Evolutionary conservation across 1,284 basidiomycete species (phyloP).

Genomic region (Moesziomyces sp.): DNA sequence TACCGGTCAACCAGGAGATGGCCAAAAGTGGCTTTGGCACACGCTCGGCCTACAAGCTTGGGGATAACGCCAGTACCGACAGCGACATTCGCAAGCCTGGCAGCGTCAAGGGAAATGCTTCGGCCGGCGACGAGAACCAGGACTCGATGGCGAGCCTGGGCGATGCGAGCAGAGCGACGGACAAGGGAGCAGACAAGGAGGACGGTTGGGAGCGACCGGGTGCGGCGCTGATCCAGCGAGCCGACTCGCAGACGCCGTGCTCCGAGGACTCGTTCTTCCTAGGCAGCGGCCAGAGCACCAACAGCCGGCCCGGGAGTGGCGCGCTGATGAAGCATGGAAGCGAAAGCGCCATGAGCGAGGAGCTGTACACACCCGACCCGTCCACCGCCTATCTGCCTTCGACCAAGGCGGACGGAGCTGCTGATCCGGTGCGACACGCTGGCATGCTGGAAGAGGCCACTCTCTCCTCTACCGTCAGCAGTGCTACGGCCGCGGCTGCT

Average conservation of each 20-base stretch:
- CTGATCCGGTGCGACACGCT: background rate
- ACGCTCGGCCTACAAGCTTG: slow-evolving; percentile 32
- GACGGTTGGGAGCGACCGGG: slow-evolving; percentile 21
- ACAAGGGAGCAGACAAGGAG: background rate
- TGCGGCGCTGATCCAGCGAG: slow-evolving; percentile 14
- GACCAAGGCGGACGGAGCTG: slow-evolving; percentile 8
- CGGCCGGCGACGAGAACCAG: background rate
- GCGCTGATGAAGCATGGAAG: slow-evolving; percentile 44
- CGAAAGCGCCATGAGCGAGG: slow-evolving; percentile 48
- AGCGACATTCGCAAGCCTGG: background rate
- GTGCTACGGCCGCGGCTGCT: slow-evolving; percentile 4
- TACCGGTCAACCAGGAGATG: slow-evolving; percentile 40
- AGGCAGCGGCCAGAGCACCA: slow-evolving; percentile 31
- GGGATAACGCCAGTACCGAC: background rate
- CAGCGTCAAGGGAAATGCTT: background rate
- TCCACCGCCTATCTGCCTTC: slow-evolving; percentile 28
- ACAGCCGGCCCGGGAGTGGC: slow-evolving; percentile 29
- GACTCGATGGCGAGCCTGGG: background rate
- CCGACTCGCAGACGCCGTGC: slow-evolving; percentile 42
- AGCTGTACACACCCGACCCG: slow-evolving; percentile 39
- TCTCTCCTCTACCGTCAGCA: slow-evolving; percentile 13
- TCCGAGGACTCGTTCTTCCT: slow-evolving; percentile 41
- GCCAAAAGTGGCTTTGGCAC: slow-evolving; percentile 46
- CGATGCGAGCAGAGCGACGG: slow-evolving; percentile 4
- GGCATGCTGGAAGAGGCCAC: slow-evolving; percentile 10